Evolutionary conservation across 805 yeast species (phyloP).

Genomic region (Candida succiphila): DNA sequence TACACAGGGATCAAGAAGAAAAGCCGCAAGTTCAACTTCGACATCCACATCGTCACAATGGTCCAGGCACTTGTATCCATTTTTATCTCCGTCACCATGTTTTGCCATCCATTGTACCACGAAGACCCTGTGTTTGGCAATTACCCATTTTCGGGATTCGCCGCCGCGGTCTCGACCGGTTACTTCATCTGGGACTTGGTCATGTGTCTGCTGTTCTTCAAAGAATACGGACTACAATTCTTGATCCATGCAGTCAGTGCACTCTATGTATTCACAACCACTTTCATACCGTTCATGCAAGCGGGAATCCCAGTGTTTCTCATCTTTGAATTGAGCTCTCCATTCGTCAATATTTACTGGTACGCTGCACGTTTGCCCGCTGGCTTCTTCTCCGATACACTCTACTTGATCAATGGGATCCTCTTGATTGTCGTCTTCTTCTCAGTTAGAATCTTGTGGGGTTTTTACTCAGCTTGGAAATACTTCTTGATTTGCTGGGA

Average conservation of each 20-base stretch:
- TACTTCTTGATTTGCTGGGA: constrained; percentile 37
- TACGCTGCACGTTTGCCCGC: constrained; percentile 70
- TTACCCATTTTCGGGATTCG: constrained; percentile 69
- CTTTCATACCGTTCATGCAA: constrained; percentile 66
- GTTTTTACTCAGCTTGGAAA: constrained; percentile 60
- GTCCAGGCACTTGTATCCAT: constrained; percentile 70
- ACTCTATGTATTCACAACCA: constrained; percentile 53
- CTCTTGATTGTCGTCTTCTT: constrained; percentile 63
- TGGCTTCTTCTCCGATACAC: constrained; percentile 45
- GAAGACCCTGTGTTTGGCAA: constrained; percentile 53
- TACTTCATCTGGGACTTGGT: constrained; percentile 86
- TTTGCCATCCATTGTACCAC: constrained; percentile 39
- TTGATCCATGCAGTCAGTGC: constrained; percentile 80
- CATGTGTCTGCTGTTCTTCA: constrained; percentile 53
- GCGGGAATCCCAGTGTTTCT: constrained; percentile 79
- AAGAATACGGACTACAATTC: constrained; percentile 73
- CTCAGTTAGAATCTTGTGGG: constrained; percentile 76
- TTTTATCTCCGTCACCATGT: constrained; percentile 50
- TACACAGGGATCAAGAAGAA: constrained; percentile 37
- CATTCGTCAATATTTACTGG: constrained; percentile 94
- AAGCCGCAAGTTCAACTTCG: constrained; percentile 61
- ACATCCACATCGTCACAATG: constrained; percentile 84
- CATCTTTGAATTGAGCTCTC: constrained; percentile 82
- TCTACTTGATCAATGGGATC: constrained; percentile 62
- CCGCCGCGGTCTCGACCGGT: constrained; percentile 64